phyloP scores from a whole-genome alignment of 208 protist species.

The Trypanosoma boissoni region DNA sequence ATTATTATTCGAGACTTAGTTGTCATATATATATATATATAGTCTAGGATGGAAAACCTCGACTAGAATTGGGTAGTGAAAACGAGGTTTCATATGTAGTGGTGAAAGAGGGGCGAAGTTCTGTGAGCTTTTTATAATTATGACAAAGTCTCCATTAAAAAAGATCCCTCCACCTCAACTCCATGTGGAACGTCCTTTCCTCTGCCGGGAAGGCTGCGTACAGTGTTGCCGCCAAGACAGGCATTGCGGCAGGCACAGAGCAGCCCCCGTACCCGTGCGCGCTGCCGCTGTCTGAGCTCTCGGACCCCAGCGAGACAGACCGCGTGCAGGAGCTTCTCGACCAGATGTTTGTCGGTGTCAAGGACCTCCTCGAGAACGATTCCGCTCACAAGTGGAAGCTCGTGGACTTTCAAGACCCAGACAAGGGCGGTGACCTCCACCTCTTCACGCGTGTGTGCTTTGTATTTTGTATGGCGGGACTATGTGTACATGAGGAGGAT shows the following conservation, averaged over 20 bases:
- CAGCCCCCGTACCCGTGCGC: conserved; percentile 85
- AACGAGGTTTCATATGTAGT: too few relatives aligned
- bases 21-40: too few relatives aligned
- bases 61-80: too few relatives aligned
- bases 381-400: conserved; percentile 54
- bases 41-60: too few relatives aligned
- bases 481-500: too few relatives aligned
- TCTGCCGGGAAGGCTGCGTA: conserved; percentile 70
- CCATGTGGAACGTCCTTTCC: conserved; percentile 77
- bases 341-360: conserved; percentile 43
- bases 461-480: too few relatives aligned
- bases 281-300: conserved; percentile 59
- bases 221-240: conserved; percentile 70
- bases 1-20: too few relatives aligned
- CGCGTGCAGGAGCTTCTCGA: conserved; percentile 51
- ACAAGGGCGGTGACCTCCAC: conserved; percentile 61
- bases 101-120: too few relatives aligned
- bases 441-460: conserved; percentile 63
- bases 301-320: conserved; percentile 38
- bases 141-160: too few relatives aligned
- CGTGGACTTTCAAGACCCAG: conserved; percentile 66
- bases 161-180: too few relatives aligned
- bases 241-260: conserved; percentile 62
- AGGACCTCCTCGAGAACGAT: conserved; percentile 60
- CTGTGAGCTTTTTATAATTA: too few relatives aligned